phyloP scores from a whole-genome alignment of 306 rosid species.

The Quercus aquifolioides region DNA sequence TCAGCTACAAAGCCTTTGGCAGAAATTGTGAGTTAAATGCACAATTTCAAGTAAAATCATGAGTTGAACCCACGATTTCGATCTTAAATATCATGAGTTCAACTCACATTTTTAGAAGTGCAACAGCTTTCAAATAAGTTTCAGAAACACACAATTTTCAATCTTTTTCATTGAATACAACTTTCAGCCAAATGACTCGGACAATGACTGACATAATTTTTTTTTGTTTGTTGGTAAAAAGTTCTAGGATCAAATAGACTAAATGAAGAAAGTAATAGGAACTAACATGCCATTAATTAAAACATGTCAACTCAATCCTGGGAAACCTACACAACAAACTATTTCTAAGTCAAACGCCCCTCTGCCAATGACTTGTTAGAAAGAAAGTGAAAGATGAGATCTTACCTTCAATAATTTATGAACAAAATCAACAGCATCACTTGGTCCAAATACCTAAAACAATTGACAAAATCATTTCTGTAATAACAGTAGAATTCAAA shows the following conservation, averaged over 20 bases:
- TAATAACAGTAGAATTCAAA: conserved; percentile 9
- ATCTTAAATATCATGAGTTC: too few species aligned
- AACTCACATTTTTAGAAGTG: too few species aligned
- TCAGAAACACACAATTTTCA: too few species aligned
- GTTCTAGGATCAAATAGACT: too few species aligned
- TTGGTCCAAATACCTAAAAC: conserved; percentile 88
- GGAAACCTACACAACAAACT: background rate
- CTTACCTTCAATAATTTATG: conserved; percentile 69
- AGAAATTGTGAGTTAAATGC: too few species aligned
- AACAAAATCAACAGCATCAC: conserved; percentile 89
- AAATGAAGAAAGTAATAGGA: background rate
- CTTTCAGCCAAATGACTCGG: too few species aligned
- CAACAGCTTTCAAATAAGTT: too few species aligned
- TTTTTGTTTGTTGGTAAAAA: background rate
- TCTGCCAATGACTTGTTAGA: background rate
- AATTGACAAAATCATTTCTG: conserved; percentile 11
- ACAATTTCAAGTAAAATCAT: too few species aligned
- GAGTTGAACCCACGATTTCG: too few species aligned
- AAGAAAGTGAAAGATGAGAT: conserved; percentile 7
- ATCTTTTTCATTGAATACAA: too few species aligned
- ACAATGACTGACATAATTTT: too few species aligned
- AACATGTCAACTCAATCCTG: background rate
- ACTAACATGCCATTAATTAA: background rate
- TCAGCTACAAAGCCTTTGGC: too few species aligned
- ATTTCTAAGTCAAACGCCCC: background rate